Base-by-base conservation (phyloP, 352 stramenopile species). In the Thalassiosira gravida region DNA sequence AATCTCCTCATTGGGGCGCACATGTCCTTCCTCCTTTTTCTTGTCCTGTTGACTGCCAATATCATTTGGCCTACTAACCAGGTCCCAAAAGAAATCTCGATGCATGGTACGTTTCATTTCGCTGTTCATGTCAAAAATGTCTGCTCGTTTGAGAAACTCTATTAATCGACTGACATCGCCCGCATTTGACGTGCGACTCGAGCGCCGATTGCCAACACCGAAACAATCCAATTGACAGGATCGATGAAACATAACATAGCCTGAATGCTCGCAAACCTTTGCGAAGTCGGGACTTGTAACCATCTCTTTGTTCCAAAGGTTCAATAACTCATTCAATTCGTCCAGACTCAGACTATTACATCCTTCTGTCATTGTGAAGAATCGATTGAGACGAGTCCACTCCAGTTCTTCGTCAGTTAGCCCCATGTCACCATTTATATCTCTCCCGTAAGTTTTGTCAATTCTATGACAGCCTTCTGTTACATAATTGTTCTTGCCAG, bases 251-350 rank as follows among this genome's bases (percentile, higher is more conserved):
- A 39, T 39, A 11, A 39, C 32, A 39, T 39, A 39, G 32, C 32
- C 32, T 11, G 61, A 57, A 25, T 46, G 27, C 5, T 20, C 24
- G n/a, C 61, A 69, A 5, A 42, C 61, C 13, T 55, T 58, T 1
- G 2, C 61, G 35, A 69, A 69, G 5, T 55, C 20, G 2, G 25
- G 20, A 11, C 22, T 29, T 27, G 9, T 5, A 18, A 69, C 61
- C 11, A 24, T 44, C 13, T 3, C 9, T 22, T 69, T 69, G 25
- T 69, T 62, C 66, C 66, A 74, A 1, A 67, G 8, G n/a, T 74
- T 74, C 8, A 67, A 30, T 13, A 59, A 59, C 29, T 74, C 55
- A 50, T 74, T 74, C 35, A 74, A 6, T 22, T 74, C 55, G 35
- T 74, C 66, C 1, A 61, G 9, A 25, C 30, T 58, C 9, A 74